phyloP scores from a whole-genome alignment of 306 rosid species.

The Dicorynia guianensis region DNA sequence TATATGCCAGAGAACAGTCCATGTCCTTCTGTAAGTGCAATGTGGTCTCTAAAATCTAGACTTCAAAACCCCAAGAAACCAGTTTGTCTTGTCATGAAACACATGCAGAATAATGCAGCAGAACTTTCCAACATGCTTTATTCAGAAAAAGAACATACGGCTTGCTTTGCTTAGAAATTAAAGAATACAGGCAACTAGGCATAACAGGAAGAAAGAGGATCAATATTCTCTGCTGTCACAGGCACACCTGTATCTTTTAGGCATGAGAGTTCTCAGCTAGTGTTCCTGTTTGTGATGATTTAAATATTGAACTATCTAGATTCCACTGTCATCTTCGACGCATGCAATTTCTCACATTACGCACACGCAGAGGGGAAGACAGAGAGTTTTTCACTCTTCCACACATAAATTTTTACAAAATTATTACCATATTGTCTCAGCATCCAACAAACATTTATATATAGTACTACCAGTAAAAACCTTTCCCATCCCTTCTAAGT shows the following conservation, averaged over 20 bases:
- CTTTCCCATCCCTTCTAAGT: slow-evolving; percentile 4
- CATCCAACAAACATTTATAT: slow-evolving; percentile 47
- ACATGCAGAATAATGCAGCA: background rate
- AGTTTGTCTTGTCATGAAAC: background rate
- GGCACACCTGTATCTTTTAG: slow-evolving; percentile 28
- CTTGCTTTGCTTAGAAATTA: slow-evolving; percentile 1
- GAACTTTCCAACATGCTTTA: background rate
- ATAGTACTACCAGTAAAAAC: slow-evolving; percentile 37
- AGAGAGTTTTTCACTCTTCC: slow-evolving; percentile 47
- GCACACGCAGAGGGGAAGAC: background rate
- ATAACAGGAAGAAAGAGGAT: background rate
- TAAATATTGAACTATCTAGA: slow-evolving; percentile 35
- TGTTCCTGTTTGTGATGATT: slow-evolving; percentile 1
- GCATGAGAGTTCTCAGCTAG: background rate
- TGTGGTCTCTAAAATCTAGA: too few relatives aligned
- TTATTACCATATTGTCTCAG: slow-evolving; percentile 40
- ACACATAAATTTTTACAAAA: slow-evolving; percentile 54
- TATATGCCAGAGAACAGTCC: background rate
- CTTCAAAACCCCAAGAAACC: background rate
- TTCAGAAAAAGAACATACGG: background rate
- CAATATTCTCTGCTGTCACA: slow-evolving; percentile 1
- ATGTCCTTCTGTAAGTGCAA: background rate
- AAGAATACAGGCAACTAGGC: background rate
- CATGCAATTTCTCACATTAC: slow-evolving; percentile 35
- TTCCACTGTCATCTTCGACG: slow-evolving; percentile 20